These are phyloP conservation scores for Huntiella bhutanensis DNA, from an alignment of 2,329 filamentous ascomycete genomes.

Conservation along the genomic window DNA sequence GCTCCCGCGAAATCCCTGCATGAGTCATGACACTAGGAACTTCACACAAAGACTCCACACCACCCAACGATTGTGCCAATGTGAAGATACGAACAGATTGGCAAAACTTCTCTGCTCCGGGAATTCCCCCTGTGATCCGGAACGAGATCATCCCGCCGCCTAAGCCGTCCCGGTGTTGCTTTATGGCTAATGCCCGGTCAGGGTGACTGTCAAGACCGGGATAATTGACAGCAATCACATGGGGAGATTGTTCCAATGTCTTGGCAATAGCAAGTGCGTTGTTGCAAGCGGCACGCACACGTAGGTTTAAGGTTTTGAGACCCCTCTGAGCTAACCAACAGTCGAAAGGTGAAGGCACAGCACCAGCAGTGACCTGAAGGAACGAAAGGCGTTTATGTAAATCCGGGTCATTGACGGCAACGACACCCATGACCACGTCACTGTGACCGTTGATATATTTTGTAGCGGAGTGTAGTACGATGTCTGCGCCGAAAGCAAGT, in stretches of 20 bases:
- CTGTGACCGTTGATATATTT: conserved; percentile 98
- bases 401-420: conserved; percentile 76
- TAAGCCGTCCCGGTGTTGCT: conserved; percentile 86
- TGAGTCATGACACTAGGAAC: conserved; percentile 94
- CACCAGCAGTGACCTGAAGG: conserved; percentile 92
- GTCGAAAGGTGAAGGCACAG: conserved; percentile 87
- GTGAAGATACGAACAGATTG: conserved; percentile 77
- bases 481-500: conserved; percentile 83
- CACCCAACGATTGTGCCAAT: conserved; percentile 78
- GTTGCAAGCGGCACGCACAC: conserved; percentile 62
- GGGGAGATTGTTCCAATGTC: conserved; percentile 58
- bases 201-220: conserved; percentile 77
- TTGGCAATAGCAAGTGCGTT: conserved; percentile 66
- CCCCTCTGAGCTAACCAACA: conserved; percentile 96
- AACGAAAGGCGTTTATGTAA: conserved; percentile 65
- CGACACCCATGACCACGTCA: conserved; percentile 94
- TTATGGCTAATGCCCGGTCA: conserved; percentile 63
- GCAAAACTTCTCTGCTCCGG: conserved; percentile 82
- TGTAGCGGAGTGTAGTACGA: conserved; percentile 90
- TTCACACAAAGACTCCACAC: conserved; percentile 81
- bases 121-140: conserved; percentile 71
- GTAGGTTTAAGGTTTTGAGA: conserved; percentile 87
- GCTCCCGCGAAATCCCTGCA: conserved; percentile 75
- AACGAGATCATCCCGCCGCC: conserved; percentile 97
- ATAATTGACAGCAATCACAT: conserved; percentile 87